Base-by-base conservation (phyloP, 495 filamentous ascomycete species). In the Podospora didyma region DNA sequence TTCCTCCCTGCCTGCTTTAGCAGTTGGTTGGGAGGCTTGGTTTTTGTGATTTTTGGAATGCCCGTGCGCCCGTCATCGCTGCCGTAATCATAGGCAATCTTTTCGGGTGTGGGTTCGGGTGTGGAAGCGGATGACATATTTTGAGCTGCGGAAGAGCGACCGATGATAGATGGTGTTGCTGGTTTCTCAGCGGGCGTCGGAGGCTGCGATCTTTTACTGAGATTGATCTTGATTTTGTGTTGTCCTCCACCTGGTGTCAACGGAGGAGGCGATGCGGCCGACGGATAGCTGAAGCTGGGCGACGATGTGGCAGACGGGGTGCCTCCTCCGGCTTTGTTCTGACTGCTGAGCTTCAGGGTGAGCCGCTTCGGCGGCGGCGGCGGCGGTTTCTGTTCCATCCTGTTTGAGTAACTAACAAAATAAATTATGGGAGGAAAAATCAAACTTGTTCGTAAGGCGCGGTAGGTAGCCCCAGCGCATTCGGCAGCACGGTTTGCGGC, bases 151-250 rank as follows among this genome's bases (percentile, higher is more conserved):
- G n/a, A n/a, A n/a, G n/a, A n/a, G n/a, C n/a, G n/a, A n/a, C n/a
- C n/a, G n/a, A n/a, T n/a, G 34, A 56, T 5, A 23, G 49, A 39
- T 11, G 59, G 63, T 4, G 67, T 61, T 9, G 52, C 53, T 14
- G 55, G 54, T 12, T n/a, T n/a, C n/a, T 66, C 69, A 34, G 75
- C 70, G 4, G 79, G 78, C 0, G 79, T 79, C n/a, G 70, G 58
- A 2, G 78, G 76, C 47, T 69, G 69, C 66, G 62, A 85, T 55
- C 58, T 63, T 59, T 79, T 31, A 3, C 80, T 21, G 3, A 67
- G n/a, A n/a, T n/a, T 52, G 23, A 87, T 72, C 61, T 79, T 83
- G 49, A 85, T 79, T 66, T 82, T 85, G 2, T 56, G 58, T 17
- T 53, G 61, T 4, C 69, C 73, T 24, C 62, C 63, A 20, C 73